Evolutionary conservation across 1,284 basidiomycete genomes (phyloP), one percentile per base, ranked within the genome.

Genomic region (Pisolithus thermaeus): DNA sequence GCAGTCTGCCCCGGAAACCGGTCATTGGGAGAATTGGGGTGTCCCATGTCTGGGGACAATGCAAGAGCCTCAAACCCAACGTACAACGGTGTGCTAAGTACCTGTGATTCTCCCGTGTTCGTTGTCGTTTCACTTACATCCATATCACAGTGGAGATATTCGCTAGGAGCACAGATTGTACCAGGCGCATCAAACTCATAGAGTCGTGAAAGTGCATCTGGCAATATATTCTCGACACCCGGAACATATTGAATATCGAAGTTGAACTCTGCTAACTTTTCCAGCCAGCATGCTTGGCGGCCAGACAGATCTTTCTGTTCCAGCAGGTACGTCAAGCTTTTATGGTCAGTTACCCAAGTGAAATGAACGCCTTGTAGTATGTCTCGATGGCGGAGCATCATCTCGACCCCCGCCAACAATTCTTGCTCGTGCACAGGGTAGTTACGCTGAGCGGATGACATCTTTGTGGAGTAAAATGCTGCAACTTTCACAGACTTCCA

Each of bases 401-500:
- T 58, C 14, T 61, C 55, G 0, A 60, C 40, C 0, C 60, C 51
- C 0, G 53, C 47, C 0, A 61, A 44, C 50, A 60, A 48, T 5
- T 56, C 58, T 2, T 60, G 52, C 27, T 61, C 50, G 7, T 59
- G 54, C 0, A 59, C 52, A 0, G 49, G 40, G 8, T 75, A 75
- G 35, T 73, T 73, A 28, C 70, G 66, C 52, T 59, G 58, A 0
- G 54, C 20, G 0, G 52, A 1, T 0, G 2, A 49, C 20, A 59
- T 70, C 38, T 76, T 75, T 7, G 64, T 62, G 0, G 70, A 74
- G 56, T 71, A 69, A 47, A 76, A 75, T 1, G 68, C 72, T 0
- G 71, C 70, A 0, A 71, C 68, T 14, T 61, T n/a, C 47, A 68
- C 67, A 0, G 57, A 60, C 16, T 61, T 52, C 73, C 73, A 75